Conservation (phyloP, 768 basidiomycete species). For the Asterophora parasitica region DNA sequence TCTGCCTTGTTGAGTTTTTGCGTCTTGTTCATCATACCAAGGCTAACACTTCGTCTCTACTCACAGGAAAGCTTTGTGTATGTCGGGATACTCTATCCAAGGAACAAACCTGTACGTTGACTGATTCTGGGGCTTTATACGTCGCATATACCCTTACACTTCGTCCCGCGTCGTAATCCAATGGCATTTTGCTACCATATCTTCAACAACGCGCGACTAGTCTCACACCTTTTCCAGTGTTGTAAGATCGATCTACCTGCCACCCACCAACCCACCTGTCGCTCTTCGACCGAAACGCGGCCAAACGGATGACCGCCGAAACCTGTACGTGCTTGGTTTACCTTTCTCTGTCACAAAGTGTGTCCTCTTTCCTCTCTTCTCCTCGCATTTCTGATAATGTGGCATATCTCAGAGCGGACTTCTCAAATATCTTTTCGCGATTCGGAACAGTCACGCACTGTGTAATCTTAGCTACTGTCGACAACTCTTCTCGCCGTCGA, state of each 20-base stretch:
- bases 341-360: conserved; percentile 81
- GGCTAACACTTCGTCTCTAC: background rate
- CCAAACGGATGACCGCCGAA: conserved; percentile 55
- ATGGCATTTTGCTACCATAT: conserved; percentile 16
- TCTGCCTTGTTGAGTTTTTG: conserved; percentile 43
- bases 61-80: conserved; percentile 58
- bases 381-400: background rate
- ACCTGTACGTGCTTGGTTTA: conserved; percentile 80
- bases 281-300: conserved; percentile 19
- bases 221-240: conserved; percentile 23
- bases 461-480: conserved; percentile 79
- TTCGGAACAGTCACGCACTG: conserved; percentile 70
- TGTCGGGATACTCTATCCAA: conserved; percentile 57
- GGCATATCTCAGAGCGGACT: conserved; percentile 40
- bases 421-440: conserved; percentile 54
- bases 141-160: conserved; percentile 14
- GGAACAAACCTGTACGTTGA: conserved; percentile 53
- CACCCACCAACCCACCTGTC: conserved; percentile 19
- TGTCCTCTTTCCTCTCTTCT: conserved; percentile 15
- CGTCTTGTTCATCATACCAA: background rate
- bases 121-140: background rate
- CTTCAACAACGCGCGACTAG: background rate
- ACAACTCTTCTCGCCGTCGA: conserved; percentile 77
- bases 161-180: background rate
- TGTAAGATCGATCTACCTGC: conserved; percentile 29